Evolutionary conservation across 2,329 filamentous ascomycete genomes (phyloP), one percentile per base, ranked within the genome.

Genomic region (Grosmannia serpens): DNA sequence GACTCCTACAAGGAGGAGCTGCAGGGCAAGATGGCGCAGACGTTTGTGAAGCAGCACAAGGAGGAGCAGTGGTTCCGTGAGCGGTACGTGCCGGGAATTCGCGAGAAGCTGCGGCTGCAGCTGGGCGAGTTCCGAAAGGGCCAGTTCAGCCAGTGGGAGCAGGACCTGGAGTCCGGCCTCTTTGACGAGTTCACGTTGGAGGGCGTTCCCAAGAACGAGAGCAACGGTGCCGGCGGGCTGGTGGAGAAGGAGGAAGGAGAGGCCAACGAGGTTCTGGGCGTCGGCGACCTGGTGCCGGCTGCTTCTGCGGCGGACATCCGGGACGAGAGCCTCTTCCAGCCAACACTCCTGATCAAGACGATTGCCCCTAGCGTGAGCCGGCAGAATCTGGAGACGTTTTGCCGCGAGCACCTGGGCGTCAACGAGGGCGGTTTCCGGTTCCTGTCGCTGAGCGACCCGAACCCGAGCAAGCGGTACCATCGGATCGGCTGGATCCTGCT

Each of bases 401-500:
- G 91, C 73, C 94, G 91, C 68, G 91, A 96, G 70, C 88, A 96
- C 69, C 81, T 97, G 4, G 91, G 92, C 17, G 91, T 96, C 67
- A 87, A 86, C 53, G 87, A 94, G 63, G 91, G 91, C 56, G 92
- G 92, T 2, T 96, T 94, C 75, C 95, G 92, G 69, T 97, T 92
- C 85, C 78, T 99, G 6, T 97, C 92, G 38, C 80, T 99, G 55
- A 96, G 91, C 64, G 94, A 99, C 67, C 94, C 94, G 0, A 99
- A 99, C 68, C 94, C 94, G 1, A 87, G 90, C 67, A 99, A 99
- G 75, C 88, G 95, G 63, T 99, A 91, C 68, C 94, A 99, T 69
- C 87, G 94, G 26, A 97, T 99, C 71, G 94, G 94, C 26, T 99
- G 95, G 92, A 95, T 99, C 61, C 94, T 97, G 81, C 80, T 99